Conservation (phyloP, 208 protist species). For the Crithidia expoeki region DNA sequence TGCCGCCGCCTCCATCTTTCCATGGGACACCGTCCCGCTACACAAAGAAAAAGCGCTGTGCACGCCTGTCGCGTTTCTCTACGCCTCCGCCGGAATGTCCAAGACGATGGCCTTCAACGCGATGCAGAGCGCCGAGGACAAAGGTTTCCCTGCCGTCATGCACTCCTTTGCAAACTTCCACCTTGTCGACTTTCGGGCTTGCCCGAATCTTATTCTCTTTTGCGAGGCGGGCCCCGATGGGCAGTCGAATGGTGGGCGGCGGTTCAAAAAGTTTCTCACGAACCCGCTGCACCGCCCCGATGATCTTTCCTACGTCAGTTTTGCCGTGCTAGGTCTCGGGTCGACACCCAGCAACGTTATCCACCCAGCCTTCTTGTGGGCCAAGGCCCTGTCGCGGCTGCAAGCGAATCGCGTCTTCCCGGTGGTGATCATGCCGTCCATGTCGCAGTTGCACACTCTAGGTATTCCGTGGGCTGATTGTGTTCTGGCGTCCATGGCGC, state of each 20-base stretch:
- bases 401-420: constrained; percentile 65
- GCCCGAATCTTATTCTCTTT: constrained; percentile 51
- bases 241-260: constrained; percentile 33
- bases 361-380: constrained; percentile 42
- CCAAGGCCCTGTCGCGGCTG: constrained; percentile 36
- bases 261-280: constrained; percentile 43
- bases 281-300: constrained; percentile 42
- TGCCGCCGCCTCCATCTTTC: constrained; percentile 17
- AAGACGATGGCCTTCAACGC: constrained; percentile 49
- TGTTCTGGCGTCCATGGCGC: constrained; percentile 41
- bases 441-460: constrained; percentile 55
- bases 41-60: constrained; percentile 25
- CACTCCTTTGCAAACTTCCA: constrained; percentile 41
- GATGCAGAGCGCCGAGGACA: constrained; percentile 27
- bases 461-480: constrained; percentile 54
- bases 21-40: constrained; percentile 45
- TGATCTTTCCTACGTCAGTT: constrained; percentile 42
- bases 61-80: constrained; percentile 41
- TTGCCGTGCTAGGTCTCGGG: constrained; percentile 50
- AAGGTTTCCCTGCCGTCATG: constrained; percentile 40
- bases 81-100: constrained; percentile 58
- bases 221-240: constrained; percentile 43
- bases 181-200: constrained; percentile 22
- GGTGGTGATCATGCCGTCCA: constrained; percentile 47
- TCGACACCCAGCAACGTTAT: constrained; percentile 21